These are phyloP conservation scores for Hyaloscypha variabilis DNA, from an alignment of 495 filamentous ascomycete genomes.

Conservation along the genomic window DNA sequence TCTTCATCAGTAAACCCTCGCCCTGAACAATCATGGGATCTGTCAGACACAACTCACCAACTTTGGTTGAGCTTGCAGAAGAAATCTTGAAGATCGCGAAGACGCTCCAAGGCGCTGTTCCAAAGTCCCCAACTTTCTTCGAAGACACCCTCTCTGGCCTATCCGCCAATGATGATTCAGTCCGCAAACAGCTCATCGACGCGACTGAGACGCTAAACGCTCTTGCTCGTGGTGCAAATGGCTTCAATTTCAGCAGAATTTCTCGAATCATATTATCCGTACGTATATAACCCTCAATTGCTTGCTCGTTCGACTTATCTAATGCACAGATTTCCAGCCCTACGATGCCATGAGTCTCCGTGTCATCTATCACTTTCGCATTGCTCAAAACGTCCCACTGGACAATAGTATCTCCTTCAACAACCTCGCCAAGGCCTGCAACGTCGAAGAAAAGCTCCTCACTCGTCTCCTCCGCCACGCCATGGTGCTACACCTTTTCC, in stretches of 20 bases:
- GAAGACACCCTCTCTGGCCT: neutral
- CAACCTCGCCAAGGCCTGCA: conserved; percentile 37
- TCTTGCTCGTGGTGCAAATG: neutral
- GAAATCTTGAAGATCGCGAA: conserved; percentile 1
- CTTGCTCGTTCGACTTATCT: too few species aligned
- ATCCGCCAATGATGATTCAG: neutral
- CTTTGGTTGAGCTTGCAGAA: conserved; percentile 3
- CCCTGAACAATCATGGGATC: too few species aligned
- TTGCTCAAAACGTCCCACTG: too few species aligned
- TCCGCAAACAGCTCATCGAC: conserved; percentile 2
- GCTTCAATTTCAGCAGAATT: neutral
- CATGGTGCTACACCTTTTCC: conserved; percentile 51
- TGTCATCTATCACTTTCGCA: too few species aligned
- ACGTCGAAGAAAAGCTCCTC: conserved; percentile 22
- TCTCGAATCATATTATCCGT: neutral
- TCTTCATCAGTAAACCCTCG: too few species aligned
- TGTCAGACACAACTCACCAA: neutral
- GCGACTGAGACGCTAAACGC: conserved; percentile 1
- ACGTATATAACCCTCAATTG: conserved; percentile 23
- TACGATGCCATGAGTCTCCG: too few species aligned
- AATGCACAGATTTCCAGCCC: too few species aligned
- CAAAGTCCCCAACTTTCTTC: conserved; percentile 1
- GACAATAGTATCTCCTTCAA: conserved; percentile 30
- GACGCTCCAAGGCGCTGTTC: neutral
- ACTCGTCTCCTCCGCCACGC: conserved; percentile 45